Evolutionary conservation across 768 basidiomycete genomes (phyloP).

Genomic region (Boletus sp.): DNA sequence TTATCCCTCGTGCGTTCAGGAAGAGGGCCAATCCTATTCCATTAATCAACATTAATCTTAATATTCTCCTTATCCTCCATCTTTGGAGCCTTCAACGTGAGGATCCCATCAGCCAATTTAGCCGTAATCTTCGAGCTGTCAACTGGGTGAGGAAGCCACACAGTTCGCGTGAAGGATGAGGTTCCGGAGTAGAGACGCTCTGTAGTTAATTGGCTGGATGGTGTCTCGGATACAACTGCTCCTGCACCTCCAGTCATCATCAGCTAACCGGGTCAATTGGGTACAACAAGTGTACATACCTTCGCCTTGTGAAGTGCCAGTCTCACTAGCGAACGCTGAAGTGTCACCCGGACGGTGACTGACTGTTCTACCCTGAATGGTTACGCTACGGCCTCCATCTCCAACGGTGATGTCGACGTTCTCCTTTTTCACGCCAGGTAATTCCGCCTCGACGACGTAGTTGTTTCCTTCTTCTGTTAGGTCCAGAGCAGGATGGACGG

Average conservation of each 20-base stretch:
- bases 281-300: conserved; percentile 22
- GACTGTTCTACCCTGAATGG: conserved; percentile 63
- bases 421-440: conserved; percentile 79
- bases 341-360: conserved; percentile 25
- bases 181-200: conserved; percentile 61
- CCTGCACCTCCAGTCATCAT: conserved; percentile 7
- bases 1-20: not conserved
- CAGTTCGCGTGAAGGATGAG: conserved; percentile 61
- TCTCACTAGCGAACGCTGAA: conserved; percentile 18
- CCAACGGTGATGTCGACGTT: conserved; percentile 70
- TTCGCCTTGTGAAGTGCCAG: conserved; percentile 18
- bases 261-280: not conserved
- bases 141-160: conserved; percentile 67
- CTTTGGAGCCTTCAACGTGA: conserved; percentile 61
- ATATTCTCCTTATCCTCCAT: conserved; percentile 56
- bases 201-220: conserved; percentile 48
- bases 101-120: conserved; percentile 66
- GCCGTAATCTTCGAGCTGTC: conserved; percentile 59
- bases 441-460: conserved; percentile 72
- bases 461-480: conserved; percentile 61
- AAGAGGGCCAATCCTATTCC: not conserved
- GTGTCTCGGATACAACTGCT: conserved; percentile 16
- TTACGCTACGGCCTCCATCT: conserved; percentile 66
- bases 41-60: conserved; percentile 40
- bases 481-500: conserved; percentile 59